phyloP scores from a whole-genome alignment of 2,329 filamentous ascomycete species.

The Neofusicoccum kwambonambiense region DNA sequence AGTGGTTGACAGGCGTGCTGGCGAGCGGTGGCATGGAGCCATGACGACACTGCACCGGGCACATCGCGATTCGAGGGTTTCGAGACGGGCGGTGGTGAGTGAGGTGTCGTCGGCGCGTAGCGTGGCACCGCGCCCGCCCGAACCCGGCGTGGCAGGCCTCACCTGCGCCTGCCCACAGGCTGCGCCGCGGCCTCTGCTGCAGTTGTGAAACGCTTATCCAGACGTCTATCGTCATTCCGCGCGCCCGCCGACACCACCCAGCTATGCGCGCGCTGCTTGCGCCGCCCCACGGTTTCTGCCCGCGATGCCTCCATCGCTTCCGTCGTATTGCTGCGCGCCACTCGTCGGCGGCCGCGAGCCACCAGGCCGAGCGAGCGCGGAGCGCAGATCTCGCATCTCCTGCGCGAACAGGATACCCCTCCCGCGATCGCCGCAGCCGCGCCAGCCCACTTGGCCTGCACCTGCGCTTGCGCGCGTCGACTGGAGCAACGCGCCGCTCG shows the following conservation, averaged over 20 bases:
- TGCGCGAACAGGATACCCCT: not conserved
- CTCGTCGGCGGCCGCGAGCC: not conserved
- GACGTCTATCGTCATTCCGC: constrained; percentile 1
- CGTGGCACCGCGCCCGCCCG: not conserved
- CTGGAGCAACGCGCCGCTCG: not conserved
- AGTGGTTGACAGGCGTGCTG: not conserved
- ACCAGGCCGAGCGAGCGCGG: not conserved
- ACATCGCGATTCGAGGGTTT: not conserved
- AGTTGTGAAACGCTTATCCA: constrained; percentile 8
- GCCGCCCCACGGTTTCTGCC: not conserved
- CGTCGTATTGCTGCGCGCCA: not conserved
- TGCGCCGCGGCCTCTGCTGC: not conserved
- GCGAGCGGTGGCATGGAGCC: not conserved
- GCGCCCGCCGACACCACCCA: not conserved
- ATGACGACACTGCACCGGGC: not conserved
- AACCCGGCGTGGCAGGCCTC: not conserved
- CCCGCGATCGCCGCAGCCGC: constrained; percentile 5
- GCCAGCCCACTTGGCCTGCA: not conserved
- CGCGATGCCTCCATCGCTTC: not conserved
- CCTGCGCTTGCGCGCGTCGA: too few relatives aligned
- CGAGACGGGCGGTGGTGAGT: not conserved
- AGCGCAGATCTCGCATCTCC: not conserved
- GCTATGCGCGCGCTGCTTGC: not conserved
- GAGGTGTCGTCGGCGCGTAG: not conserved
- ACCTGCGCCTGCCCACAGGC: not conserved